Conservation (phyloP, 2,329 filamentous ascomycete species). For the Colletotrichum sp. region DNA sequence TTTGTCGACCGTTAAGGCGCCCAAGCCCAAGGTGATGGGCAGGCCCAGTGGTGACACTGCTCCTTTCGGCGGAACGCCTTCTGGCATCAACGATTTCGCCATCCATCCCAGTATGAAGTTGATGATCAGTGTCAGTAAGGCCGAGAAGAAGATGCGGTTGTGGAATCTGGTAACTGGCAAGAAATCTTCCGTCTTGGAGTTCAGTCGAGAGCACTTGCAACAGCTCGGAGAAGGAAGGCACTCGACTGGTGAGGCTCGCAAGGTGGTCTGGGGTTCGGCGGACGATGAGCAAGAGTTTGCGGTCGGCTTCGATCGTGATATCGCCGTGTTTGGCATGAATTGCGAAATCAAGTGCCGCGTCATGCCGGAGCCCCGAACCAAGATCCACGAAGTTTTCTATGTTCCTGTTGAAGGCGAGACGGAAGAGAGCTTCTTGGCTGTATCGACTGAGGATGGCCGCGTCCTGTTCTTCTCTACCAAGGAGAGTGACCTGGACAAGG, state of each 20-base stretch:
- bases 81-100: constrained; percentile 94
- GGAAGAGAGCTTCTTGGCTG: constrained; percentile 66
- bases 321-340: constrained; percentile 87
- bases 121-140: constrained; percentile 90
- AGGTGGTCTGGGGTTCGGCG: constrained; percentile 78
- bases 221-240: constrained; percentile 79
- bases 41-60: constrained; percentile 91
- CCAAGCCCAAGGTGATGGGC: constrained; percentile 79
- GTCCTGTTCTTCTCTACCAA: constrained; percentile 83
- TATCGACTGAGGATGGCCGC: constrained; percentile 90
- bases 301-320: constrained; percentile 86
- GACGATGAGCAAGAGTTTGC: constrained; percentile 83
- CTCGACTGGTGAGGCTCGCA: constrained; percentile 81
- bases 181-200: constrained; percentile 92
- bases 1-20: constrained; percentile 86
- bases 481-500: constrained; percentile 46
- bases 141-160: constrained; percentile 88
- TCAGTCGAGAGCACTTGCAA: constrained; percentile 73
- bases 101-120: constrained; percentile 96
- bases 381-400: constrained; percentile 85
- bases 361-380: constrained; percentile 71
- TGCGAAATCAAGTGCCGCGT: constrained; percentile 80
- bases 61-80: constrained; percentile 77
- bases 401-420: constrained; percentile 56
- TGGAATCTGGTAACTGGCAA: constrained; percentile 98